Conservation (phyloP, 106 monocot genomes). For the Amphibolis antarctica region DNA sequence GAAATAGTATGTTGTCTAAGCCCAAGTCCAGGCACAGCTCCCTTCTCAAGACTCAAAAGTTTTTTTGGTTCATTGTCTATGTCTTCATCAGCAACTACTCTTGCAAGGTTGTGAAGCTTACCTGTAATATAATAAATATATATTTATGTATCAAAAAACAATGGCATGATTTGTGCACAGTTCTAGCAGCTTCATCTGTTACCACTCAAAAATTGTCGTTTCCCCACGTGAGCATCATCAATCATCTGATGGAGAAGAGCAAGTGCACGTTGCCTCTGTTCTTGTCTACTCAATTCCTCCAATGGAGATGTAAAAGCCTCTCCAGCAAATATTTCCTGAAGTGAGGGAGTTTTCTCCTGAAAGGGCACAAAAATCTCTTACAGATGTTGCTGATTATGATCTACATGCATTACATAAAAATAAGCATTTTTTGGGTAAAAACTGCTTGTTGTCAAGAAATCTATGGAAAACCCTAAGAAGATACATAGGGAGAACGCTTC, state of each 20-base stretch:
- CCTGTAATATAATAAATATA: slow-evolving; percentile 37
- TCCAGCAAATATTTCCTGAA: slow-evolving; percentile 40
- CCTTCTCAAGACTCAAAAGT: slow-evolving; percentile 29
- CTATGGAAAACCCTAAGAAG: no score
- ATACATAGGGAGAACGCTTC: no score
- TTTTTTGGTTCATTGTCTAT: slow-evolving; percentile 37
- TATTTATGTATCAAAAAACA: neutral
- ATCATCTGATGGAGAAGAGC: slow-evolving; percentile 81
- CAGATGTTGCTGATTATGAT: no score
- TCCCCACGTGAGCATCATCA: slow-evolving; percentile 97
- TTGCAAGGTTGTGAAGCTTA: slow-evolving; percentile 91
- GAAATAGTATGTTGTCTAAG: slow-evolving; percentile 15
- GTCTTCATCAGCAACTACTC: slow-evolving; percentile 76
- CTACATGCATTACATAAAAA: no score
- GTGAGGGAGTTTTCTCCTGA: slow-evolving; percentile 35
- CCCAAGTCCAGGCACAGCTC: slow-evolving; percentile 64
- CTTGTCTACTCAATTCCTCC: slow-evolving; percentile 41
- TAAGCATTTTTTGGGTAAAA: no score
- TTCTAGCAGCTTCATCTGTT: slow-evolving; percentile 4
- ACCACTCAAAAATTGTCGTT: slow-evolving; percentile 89
- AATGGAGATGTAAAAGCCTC: slow-evolving; percentile 21
- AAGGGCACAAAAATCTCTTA: neutral
- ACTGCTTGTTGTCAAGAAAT: no score
- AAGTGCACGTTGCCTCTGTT: slow-evolving; percentile 69
- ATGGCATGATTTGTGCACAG: neutral